Base-by-base conservation (phyloP, 2,329 filamentous ascomycete genomes). In the Cyclaneusma minus region DNA sequence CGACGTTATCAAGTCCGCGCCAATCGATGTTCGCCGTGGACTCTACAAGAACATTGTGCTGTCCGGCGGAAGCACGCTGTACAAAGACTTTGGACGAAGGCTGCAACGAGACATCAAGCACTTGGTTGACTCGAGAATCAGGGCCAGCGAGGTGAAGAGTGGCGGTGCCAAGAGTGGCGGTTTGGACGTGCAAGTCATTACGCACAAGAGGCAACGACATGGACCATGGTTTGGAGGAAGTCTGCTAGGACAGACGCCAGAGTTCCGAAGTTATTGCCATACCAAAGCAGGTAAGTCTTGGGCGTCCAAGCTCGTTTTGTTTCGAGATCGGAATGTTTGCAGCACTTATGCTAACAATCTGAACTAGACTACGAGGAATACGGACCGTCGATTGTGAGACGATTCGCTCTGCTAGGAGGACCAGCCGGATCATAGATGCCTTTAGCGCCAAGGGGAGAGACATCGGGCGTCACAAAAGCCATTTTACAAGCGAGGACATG, bases 31-130 rank as follows among this genome's bases (percentile, higher is more conserved):
- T 23, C 79, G 89, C 47, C 74, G 89, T 56, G 89, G 89, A 21
- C 66, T 98, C 19, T 98, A 98, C 70, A 98, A 98, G 72, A 98
- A 98, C 58, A 98, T 98, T 56, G 89, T 98, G 18, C 65, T 98
- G 19, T 95, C 87, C 3, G 89, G 89, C 49, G 89, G 89, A 43
- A 94, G 85, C 41, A 98, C 89, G 13, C 62, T 98, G 35, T 98
- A 95, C 69, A 94, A 95, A 58, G 85, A 98, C 56, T 98, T 98
- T 55, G 89, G 89, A 14, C 74, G 89, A 39, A 73, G 89, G 49
- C 64, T 98, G 61, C 91, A 98, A 59, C 75, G 89, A 49, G 91
- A 98, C 49, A 98, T 98, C 49, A 82, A 89, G 56, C 83, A 94
- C 49, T 59, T 98, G 32, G 89, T 95, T 21, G 89, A 98, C 48